These are phyloP conservation scores for Cadophora gregata DNA, from an alignment of 2,329 filamentous ascomycete species.

Conservation along the genomic window DNA sequence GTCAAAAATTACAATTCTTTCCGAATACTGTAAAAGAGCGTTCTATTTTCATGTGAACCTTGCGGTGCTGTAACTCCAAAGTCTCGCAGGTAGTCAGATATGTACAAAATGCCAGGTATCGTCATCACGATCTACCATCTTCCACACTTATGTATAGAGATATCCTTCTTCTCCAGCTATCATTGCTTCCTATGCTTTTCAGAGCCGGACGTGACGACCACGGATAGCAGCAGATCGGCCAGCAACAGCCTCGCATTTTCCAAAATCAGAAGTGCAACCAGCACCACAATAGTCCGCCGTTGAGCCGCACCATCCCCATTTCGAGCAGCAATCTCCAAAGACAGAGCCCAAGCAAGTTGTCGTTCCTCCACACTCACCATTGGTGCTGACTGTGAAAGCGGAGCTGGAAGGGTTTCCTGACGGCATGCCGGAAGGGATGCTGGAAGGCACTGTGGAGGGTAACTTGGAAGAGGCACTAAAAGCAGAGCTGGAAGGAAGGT, in stretches of 20 bases:
- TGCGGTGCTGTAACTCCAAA: neutral
- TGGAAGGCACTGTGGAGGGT: too few species aligned
- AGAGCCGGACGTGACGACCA: slow-evolving; percentile 9
- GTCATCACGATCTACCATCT: neutral
- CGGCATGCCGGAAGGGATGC: neutral
- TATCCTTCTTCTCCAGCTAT: neutral
- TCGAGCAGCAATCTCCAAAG: slow-evolving; percentile 23
- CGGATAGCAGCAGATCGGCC: neutral
- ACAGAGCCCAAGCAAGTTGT: slow-evolving; percentile 18
- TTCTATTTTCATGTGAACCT: neutral
- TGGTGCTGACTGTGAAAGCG: slow-evolving; percentile 8
- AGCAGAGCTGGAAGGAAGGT: neutral
- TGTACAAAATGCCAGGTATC: too few species aligned
- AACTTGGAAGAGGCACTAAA: too few species aligned
- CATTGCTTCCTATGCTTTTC: neutral
- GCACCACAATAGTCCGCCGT: slow-evolving; percentile 17
- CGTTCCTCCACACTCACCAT: neutral
- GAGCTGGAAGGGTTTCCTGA: slow-evolving; percentile 1
- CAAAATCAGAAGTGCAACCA: slow-evolving; percentile 25
- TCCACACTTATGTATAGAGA: neutral
- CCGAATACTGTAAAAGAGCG: neutral
- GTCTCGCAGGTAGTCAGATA: neutral
- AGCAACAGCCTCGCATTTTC: slow-evolving; percentile 18
- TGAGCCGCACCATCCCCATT: slow-evolving; percentile 26
- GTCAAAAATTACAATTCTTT: too few species aligned